Evolutionary conservation across 495 filamentous ascomycete genomes (phyloP), one percentile per base, ranked within the genome.

Genomic region (Chaetomium tenue): DNA sequence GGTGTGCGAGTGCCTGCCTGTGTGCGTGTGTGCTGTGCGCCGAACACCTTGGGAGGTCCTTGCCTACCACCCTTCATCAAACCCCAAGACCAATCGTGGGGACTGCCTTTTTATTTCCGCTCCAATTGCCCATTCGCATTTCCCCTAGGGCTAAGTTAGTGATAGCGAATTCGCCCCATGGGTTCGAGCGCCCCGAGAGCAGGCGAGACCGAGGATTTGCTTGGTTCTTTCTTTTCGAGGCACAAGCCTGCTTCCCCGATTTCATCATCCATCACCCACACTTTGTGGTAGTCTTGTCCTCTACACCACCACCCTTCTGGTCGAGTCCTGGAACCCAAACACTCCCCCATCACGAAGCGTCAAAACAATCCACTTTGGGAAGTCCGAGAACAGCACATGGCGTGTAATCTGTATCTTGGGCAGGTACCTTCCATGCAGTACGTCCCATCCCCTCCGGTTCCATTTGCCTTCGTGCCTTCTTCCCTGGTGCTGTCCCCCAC

Each of bases 31-130:
- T 50, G 46, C 40, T 53, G 20, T 48, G 46, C 56, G 53, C 56
- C 53, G 53, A n/a, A 30, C 53, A 56, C 28, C 28, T 12, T 56
- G 15, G 2, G 16, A 26, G 52, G 52, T 37, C 28, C 30, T 55
- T 33, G 39, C 61, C 54, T 67, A 55, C 57, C 65, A 63, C 63
- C 58, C 42, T 63, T 70, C 70, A 66, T 66, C 58, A 65, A 64
- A 60, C 18, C 16, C 23, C 33, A 37, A 50, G 20, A 20, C 18
- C 18, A 50, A 30, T 50, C 20, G 33, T 37, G 33, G 33, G 33
- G 33, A 9, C 33, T 37, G 33, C 33, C 33, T 37, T 37, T 37
- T 11, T 37, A 37, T 37, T 37, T 50, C 47, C 47, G 20, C 22
- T 23, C 60, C 69, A 69, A 70, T 72, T 70, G 70, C 58, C 33